Evolutionary conservation across 495 filamentous ascomycete species (phyloP), one percentile per base, ranked within the genome.

Genomic region (Viridothelium virens): DNA sequence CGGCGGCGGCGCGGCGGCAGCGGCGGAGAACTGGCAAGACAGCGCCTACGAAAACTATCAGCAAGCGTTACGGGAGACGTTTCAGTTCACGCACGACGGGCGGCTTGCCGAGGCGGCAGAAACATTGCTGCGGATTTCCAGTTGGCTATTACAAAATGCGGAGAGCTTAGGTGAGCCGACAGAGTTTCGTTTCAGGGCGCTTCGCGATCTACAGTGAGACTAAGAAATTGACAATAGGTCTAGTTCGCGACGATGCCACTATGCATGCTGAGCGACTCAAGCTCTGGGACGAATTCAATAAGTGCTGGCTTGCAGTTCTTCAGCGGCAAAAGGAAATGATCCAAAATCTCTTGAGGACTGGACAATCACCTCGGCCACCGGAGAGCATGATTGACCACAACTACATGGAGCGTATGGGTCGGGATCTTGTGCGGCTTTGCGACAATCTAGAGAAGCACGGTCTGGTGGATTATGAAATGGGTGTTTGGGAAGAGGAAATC

Each of bases 391-490:
- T 97, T 66, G 79, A 79, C 56, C 78, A 82, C 70, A 88, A 90
- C 6, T 83, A 79, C 14, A 80, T 98, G 66, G 85, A 90, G 66
- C 85, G 83, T 66, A 87, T 97, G 84, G 92, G 90, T 61, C 85
- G 87, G 62, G 87, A 95, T 67, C 74, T 97, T 46, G 84, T 96
- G 62, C 82, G 85, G 62, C 79, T 94, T 25, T 94, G 92, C 73
- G 93, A 98, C 74, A 82, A 82, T 46, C 82, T 98, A 64, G 94
- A 97, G 73, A 85, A 86, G 64, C 86, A 95, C 70, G 94, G 94
- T 16, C 78, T 98, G 36, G 93, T 98, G 6, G 94, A 98, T 77
- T 98, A 97, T 74, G 88, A 97, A 71, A 94, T 96, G 79, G 94
- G 94, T 2, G 90, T 97, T 56, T 93, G 90, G 85, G 94, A 97